Base-by-base conservation (phyloP, 257 asterid species). In the Agastache rugosa region DNA sequence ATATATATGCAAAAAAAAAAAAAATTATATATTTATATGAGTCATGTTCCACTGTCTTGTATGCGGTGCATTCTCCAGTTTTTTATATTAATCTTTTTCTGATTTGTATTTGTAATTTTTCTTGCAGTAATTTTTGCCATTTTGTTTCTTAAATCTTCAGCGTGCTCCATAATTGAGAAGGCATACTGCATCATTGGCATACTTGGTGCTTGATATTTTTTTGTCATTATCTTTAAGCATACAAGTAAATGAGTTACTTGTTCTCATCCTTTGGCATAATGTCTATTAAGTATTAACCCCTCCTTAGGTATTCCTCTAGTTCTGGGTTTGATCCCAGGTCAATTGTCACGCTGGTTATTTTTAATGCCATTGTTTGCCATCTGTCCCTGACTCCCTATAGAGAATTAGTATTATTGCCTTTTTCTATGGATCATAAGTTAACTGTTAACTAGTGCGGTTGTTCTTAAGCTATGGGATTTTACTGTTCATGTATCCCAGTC, bases 321-420 rank as follows among this genome's bases (percentile, higher is more conserved):
- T 29, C 34, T 29, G 34, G 5, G 34, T 29, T 29, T 29, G 34
- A 5, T 29, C 34, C 34, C 34, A 3, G 34, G 34, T 29, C 34
- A 29, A 4, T 29, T 29, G 34, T 29, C 34, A 29, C 34, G 4
- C 34, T 3, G 34, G 12, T 54, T 54, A 20, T 54, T 5, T 19
- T 27, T 29, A 27, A 11, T 63, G 44, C 15, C 65, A 39, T n/a
- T 22, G n/a, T 23, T 2, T 22, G n/a, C 17, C 42, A 41, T 22
- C 11, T 11, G 14, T 34, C 51, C 1, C n/a, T n/a, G n/a, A n/a
- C n/a, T n/a, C n/a, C n/a, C 6, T n/a, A 9, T 69, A 8, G 59
- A 20, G 37, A n/a, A 42, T 72, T 59, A 23, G 41, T 66, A 25
- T 72, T 61, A 27, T 73, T 73, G 44, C 41, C 53, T 19, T 63